Evolutionary conservation across 129 eudicot genomes (phyloP), one percentile per base, ranked within the genome.

Genomic region (Helianthus tuberosus): DNA sequence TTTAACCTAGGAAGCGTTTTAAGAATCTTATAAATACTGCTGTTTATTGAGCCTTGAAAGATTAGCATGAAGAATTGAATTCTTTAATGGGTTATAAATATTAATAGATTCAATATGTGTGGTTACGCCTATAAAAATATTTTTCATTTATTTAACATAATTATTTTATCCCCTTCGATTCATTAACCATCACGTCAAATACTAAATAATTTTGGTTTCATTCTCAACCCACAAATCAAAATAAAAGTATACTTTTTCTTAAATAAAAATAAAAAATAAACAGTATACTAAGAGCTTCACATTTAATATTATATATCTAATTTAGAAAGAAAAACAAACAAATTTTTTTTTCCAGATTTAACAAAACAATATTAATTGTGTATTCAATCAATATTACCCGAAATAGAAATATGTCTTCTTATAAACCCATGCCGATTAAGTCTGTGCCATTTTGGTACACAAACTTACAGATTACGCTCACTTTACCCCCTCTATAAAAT

Each of bases 371-470:
- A 41, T 41, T 41, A 5, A 41, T 41, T 41, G 46, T 32, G 46
- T 41, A 41, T 6, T 6, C 9, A 41, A 50, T 3, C 13, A 50
- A 50, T 11, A 11, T 16, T 16, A 53, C 10, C 60, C 29, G 3
- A 7, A 8, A 54, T 54, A 23, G 8, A 32, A 29, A 3, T 8
- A 15, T 53, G 7, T 53, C 3, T 15, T 61, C 10, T 35, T 6
- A 61, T 35, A 57, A 41, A 57, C 48, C 16, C 68, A 72, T 43
- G 58, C 57, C 58, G 54, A 65, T 13, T 43, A 10, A 10, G 35
- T 36, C 9, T 75, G 66, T 53, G 5, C 46, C 27, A 52, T 13
- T 53, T 35, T 63, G 65, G 48, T 50, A 62, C 76, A 10, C 46
- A 25, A 13, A 39, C 39, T 77, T 77, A 17, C 38, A 23, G n/a